These are phyloP conservation scores for Phytophthora ramorum DNA, from an alignment of 352 stramenopile species.

Conservation along the genomic window DNA sequence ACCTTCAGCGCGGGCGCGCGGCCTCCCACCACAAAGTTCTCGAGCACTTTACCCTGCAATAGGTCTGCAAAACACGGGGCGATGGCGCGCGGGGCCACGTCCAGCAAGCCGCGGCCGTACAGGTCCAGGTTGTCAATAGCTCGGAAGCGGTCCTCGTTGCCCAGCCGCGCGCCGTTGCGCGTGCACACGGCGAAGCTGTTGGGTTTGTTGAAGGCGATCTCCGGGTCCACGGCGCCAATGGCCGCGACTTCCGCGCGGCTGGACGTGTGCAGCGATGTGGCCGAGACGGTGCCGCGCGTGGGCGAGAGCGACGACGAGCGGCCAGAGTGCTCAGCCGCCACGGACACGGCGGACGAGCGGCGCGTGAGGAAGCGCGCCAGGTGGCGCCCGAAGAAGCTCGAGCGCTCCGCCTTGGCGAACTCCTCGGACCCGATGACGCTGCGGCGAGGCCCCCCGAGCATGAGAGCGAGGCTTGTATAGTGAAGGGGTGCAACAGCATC, in stretches of 20 bases:
- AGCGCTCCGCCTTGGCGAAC: constrained; percentile 36
- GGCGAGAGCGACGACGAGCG: not conserved
- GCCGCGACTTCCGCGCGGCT: constrained; percentile 9
- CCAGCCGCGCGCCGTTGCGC: constrained; percentile 47
- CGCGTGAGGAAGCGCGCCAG: constrained; percentile 56
- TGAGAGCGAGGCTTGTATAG: not conserved
- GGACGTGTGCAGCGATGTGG: constrained; percentile 11
- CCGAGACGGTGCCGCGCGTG: constrained; percentile 2
- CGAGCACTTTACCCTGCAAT: constrained; percentile 46
- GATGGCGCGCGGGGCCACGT: constrained; percentile 37
- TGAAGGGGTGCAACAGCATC: constrained; percentile 12
- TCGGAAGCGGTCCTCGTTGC: constrained; percentile 80
- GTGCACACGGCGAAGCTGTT: constrained; percentile 49
- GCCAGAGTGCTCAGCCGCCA: constrained; percentile 20
- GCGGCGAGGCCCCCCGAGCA: constrained; percentile 26
- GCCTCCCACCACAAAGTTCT: constrained; percentile 51
- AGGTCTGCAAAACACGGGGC: constrained; percentile 38
- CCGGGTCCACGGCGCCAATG: constrained; percentile 50
- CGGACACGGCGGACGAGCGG: constrained; percentile 46
- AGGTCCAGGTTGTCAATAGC: constrained; percentile 75
- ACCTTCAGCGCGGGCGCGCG: constrained; percentile 48
- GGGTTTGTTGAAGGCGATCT: constrained; percentile 58
- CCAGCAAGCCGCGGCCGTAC: constrained; percentile 57
- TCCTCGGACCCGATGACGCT: constrained; percentile 37
- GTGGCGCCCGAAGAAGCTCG: constrained; percentile 56